phyloP scores from a whole-genome alignment of 441 rosid species.

The Mallotus repandus region DNA sequence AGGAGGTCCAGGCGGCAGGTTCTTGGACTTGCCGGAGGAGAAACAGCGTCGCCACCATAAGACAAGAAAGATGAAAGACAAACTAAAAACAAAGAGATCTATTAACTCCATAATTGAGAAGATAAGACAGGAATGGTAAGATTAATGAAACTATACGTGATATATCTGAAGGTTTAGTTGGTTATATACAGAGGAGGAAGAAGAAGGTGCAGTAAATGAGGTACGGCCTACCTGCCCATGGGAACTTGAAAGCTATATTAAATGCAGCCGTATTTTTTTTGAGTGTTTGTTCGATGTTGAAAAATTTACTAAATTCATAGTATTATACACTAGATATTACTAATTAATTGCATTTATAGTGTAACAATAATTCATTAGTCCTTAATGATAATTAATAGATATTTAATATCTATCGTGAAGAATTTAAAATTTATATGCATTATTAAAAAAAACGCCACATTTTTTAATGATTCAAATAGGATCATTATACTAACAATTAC shows the following conservation, averaged over 20 bases:
- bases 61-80: constrained; percentile 42
- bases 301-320: too few species aligned
- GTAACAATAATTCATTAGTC: too few species aligned
- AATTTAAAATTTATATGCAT: too few species aligned
- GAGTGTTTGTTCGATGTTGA: too few species aligned
- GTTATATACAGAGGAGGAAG: neutral
- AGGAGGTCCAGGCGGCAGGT: constrained; percentile 73
- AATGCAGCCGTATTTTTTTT: neutral
- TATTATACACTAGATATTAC: too few species aligned
- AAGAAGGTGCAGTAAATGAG: neutral
- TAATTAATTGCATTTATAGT: too few species aligned
- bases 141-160: neutral
- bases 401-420: too few species aligned
- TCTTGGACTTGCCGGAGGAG: constrained; percentile 19
- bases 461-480: too few species aligned
- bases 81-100: constrained; percentile 42
- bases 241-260: neutral
- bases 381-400: too few species aligned
- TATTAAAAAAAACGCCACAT: too few species aligned
- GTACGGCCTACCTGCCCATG: neutral
- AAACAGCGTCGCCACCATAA: constrained; percentile 56
- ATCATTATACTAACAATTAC: too few species aligned
- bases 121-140: neutral
- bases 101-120: constrained; percentile 45
- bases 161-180: neutral